Percentiles rank a stretch among this genome's conserved stretches.
phyloP scores from a whole-genome alignment of 2,329 filamentous ascomycete species.

The Aspergillus fumigatiaffinis region DNA sequence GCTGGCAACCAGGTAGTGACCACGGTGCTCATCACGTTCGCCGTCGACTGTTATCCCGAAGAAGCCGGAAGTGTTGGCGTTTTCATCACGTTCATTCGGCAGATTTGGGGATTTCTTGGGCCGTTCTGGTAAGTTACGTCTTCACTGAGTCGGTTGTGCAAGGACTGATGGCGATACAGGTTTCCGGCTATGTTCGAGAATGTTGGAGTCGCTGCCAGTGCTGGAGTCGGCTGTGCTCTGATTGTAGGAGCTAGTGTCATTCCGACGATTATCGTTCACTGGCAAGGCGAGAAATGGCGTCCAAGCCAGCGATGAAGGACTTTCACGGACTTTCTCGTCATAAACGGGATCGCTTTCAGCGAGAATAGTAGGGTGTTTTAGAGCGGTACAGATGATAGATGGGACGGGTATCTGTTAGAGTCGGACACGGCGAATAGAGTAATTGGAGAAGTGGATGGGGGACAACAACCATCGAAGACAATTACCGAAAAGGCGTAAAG shows the following conservation, averaged over 20 bases:
- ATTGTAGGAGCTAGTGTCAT: constrained; percentile 30
- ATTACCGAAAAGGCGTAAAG: not conserved
- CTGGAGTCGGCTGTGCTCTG: constrained; percentile 28
- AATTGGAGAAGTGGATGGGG: not conserved
- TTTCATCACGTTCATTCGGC: constrained; percentile 56
- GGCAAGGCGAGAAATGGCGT: constrained; percentile 23
- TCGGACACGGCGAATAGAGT: not conserved
- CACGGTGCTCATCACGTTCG: constrained; percentile 58
- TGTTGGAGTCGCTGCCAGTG: constrained; percentile 29
- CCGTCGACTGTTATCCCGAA: constrained; percentile 56
- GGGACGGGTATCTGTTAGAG: not conserved
- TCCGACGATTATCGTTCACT: constrained; percentile 29
- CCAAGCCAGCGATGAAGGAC: not conserved
- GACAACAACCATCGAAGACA: not conserved
- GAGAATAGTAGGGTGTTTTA: not conserved
- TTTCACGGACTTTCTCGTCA: not conserved
- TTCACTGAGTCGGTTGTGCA: not conserved
- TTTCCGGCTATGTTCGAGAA: constrained; percentile 34
- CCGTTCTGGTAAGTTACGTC: constrained; percentile 33
- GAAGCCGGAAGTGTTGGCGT: constrained; percentile 58
- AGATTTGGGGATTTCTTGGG: constrained; percentile 36
- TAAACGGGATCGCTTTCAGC: not conserved
- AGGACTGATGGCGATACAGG: constrained; percentile 21
- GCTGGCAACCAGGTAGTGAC: constrained; percentile 62
- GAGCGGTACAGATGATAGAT: not conserved